Base-by-base conservation (phyloP, 345 rosid genomes). In the Boechera stricta region DNA sequence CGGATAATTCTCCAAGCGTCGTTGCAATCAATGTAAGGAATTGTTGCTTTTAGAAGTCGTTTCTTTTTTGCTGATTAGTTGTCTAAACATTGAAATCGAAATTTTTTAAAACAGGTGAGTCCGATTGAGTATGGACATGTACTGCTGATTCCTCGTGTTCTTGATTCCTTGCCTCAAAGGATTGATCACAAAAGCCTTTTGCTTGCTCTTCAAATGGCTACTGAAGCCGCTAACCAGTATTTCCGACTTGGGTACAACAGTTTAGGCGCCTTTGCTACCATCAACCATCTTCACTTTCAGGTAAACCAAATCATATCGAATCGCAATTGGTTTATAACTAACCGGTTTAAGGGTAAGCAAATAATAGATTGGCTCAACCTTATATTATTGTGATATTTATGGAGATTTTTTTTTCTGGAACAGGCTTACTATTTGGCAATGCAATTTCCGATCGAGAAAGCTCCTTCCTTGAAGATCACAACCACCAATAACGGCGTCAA, bases 251-350 rank as follows among this genome's bases (percentile, higher is more conserved):
- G 99, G 54, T 92, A 95, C 87, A 95, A 95, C 72, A 95, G 99
- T 82, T 85, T 95, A 83, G 97, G 98, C 52, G 97, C 99, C 60
- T 95, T 95, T 86, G 99, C 97, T 31, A 95, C 99, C 69, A 87
- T 92, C 82, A 95, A 95, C 76, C 99, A 95, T 77, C 99, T 95
- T 72, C 99, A 95, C 86, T 95, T 95, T 78, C 98, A 95, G 99
- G 99, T 95, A 55, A 39, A 39, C 26, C 7, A 0, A 16, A 18
- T 49, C 54, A 49, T 35, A 58, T 35, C 1, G 5, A 36, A n/a
- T 59, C 12, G 2, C 12, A 57, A 45, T 31, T 56, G 7, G 8
- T 69, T 15, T 10, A 10, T 15, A 28, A 16, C 18, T 10, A 16
- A 10, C 18, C 7, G 0, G n/a, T 28, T 28, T 69, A 38, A 38